A percentile compares a stretch with the other conserved stretches of the same genome.
phyloP scores from a whole-genome alignment of 441 rosid species.

The Mallotus repandus region DNA sequence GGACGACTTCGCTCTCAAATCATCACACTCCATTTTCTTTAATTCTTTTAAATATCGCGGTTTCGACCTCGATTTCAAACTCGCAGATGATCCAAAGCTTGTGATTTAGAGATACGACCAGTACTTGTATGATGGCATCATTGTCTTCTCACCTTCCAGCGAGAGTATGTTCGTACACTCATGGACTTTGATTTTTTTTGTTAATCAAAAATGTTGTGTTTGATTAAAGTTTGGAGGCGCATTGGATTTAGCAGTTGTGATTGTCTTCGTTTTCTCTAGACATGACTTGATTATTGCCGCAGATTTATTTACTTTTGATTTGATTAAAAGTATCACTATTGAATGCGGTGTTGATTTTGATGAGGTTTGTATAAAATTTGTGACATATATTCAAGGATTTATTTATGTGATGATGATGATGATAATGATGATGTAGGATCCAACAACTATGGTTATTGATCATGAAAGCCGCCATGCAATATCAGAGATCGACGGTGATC shows the following conservation, averaged over 20 bases:
- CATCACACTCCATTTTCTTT: conserved; percentile 85
- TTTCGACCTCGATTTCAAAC: conserved; percentile 72
- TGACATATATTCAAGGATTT: too few species aligned
- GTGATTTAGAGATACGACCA: conserved; percentile 75
- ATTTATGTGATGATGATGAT: neutral
- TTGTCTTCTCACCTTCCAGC: conserved; percentile 70
- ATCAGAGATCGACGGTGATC: conserved; percentile 64
- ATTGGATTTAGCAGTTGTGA: conserved; percentile 54
- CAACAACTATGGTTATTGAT: conserved; percentile 70
- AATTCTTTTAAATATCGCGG: conserved; percentile 63
- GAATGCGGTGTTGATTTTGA: conserved; percentile 86
- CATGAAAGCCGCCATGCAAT: conserved; percentile 60
- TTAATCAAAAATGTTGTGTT: neutral
- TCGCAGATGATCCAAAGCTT: conserved; percentile 70
- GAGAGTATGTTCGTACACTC: conserved; percentile 65
- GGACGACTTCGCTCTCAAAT: conserved; percentile 72
- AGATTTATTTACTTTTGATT: conserved; percentile 69
- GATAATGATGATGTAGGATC: conserved; percentile 44
- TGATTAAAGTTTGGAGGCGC: conserved; percentile 66
- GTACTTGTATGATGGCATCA: conserved; percentile 68
- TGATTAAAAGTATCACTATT: conserved; percentile 58
- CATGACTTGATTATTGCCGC: conserved; percentile 78
- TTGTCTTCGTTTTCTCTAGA: conserved; percentile 84
- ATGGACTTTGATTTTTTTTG: too few species aligned
- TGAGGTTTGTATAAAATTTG: conserved; percentile 47